Conservation (phyloP, 371 early-diverging fungal genomes). For the Apophysomyces ossiformis region DNA sequence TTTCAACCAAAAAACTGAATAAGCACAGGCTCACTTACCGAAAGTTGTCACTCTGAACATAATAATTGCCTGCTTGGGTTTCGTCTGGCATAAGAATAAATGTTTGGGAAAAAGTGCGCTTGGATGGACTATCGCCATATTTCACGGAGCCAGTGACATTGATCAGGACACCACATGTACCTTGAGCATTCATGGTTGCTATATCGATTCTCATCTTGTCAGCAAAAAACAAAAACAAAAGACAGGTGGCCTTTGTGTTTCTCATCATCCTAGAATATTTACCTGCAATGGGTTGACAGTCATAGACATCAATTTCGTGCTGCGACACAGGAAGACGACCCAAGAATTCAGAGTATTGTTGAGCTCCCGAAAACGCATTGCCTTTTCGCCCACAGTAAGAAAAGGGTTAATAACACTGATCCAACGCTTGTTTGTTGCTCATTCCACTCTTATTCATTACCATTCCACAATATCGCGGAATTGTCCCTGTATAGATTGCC, state of each 20-base stretch:
- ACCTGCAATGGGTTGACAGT: conserved; percentile 71
- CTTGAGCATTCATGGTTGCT: conserved; percentile 50
- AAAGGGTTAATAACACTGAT: neutral
- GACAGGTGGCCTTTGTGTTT: too few relatives aligned
- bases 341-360: conserved; percentile 61
- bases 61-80: conserved; percentile 54
- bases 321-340: conserved; percentile 63
- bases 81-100: conserved; percentile 71
- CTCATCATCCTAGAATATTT: neutral
- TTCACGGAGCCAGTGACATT: conserved; percentile 64
- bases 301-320: conserved; percentile 65
- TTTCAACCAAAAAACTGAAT: neutral
- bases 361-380: conserved; percentile 60
- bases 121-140: conserved; percentile 58
- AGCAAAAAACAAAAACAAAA: neutral
- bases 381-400: conserved; percentile 33
- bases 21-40: conserved; percentile 32
- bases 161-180: conserved; percentile 55
- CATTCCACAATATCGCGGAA: conserved; percentile 80
- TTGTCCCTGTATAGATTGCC: conserved; percentile 67
- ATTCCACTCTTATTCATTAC: conserved; percentile 36
- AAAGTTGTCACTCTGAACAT: conserved; percentile 64
- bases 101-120: conserved; percentile 65
- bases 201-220: conserved; percentile 9
- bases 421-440: too few relatives aligned